Evolutionary conservation across 768 basidiomycete genomes (phyloP), one percentile per base, ranked within the genome.

Genomic region (Leccinum uliginosum): DNA sequence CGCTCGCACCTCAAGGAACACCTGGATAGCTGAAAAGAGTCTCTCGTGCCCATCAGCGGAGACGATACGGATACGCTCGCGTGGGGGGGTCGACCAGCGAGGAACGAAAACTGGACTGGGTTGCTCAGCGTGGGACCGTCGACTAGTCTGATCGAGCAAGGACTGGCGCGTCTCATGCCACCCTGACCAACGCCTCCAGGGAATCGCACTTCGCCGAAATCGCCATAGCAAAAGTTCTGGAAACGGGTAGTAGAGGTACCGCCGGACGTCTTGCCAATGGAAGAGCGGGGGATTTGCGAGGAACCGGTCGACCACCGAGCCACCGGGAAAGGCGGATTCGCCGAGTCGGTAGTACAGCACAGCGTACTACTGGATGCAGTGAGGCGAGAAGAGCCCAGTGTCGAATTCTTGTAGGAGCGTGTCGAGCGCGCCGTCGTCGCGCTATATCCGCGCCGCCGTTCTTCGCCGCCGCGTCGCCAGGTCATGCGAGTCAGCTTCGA

Each of bases 11-110:
- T 63, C 32, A 58, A 53, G 3, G 65, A 55, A 2, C 51, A 59
- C 44, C 53, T 62, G 1, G 65, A 60, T 5, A 71, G 40, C 56
- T 70, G 71, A n/a, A 73, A 44, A 27, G 70, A 73, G 50, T 73
- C 71, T 19, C 70, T 58, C 5, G 62, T 38, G 3, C 62, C 60
- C 54, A 54, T 60, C 11, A 69, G 57, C 24, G 70, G 69, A 11
- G 71, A 69, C 1, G n/a, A 19, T 12, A 44, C 10, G 53, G 50
- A 19, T 12, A 44, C 10, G 53, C 48, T 3, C 17, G 56, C 53
- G n/a, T 54, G 19, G 29, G 65, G 69, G 0, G 70, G 70, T 24
- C 53, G 40, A 8, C 60, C 63, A 5, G 67, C 63, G 9, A 71
- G 62, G 38, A 71, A 73, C 49, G 61, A 32, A 11, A 55, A 71